Evolutionary conservation across 805 yeast genomes (phyloP), one percentile per base, ranked within the genome.

Genomic region (Teunomyces stri): DNA sequence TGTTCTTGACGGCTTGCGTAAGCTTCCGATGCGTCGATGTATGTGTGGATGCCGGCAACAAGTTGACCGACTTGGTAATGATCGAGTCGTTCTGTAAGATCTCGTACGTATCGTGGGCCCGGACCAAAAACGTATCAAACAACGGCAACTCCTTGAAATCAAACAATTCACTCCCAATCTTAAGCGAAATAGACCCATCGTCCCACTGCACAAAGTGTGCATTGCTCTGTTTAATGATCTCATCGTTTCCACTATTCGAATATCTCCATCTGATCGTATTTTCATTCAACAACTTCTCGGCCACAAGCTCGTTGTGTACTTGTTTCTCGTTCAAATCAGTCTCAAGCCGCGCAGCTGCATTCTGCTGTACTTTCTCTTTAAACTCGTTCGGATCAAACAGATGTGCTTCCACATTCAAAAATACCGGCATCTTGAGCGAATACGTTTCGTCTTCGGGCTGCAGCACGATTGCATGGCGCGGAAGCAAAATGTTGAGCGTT

Each of bases 251-350:
- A 50, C 82, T 84, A 49, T 85, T 80, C 12, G 89, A 85, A 65
- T 91, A 92, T 67, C 96, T 81, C 99, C 99, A 94, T 61, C 99
- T 80, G 29, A 94, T 75, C 0, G 97, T 89, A 64, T 90, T 92
- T 59, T 87, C 90, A 52, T 85, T 89, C 47, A 80, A 75, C 29
- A 85, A 69, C 58, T 81, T 80, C 51, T 84, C 87, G 31, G 84
- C 79, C n/a, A 82, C 64, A 30, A 65, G 53, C 40, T 69, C 75
- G 42, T 65, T 69, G 51, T 78, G 75, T 35, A 75, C 78, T 34
- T 76, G 79, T 42, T 73, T 72, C 11, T 73, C 69, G 20, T 72
- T 53, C 35, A 70, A 64, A 36, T 62, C 55, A 3, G 66, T 50
- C 33, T 56, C 56, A 16, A 53, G 45, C 52, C 74, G 49, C 16